phyloP scores from a whole-genome alignment of 352 stramenopile genomes.

The Phytopythium litorale region DNA sequence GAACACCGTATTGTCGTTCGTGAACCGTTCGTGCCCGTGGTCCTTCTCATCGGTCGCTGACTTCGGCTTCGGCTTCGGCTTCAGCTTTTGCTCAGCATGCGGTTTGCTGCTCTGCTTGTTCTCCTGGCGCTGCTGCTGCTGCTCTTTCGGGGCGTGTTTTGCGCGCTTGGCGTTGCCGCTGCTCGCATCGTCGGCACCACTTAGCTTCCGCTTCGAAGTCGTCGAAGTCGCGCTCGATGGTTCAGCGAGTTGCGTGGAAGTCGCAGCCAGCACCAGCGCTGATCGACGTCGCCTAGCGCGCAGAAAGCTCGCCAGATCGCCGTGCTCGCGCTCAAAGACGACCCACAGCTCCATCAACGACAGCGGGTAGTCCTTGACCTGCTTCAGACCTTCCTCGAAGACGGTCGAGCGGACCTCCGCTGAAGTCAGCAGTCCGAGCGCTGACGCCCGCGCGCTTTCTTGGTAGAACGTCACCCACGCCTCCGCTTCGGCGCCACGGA shows the following conservation, averaged over 20 bases:
- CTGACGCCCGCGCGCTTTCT: constrained; percentile 23
- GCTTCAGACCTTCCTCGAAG: constrained; percentile 33
- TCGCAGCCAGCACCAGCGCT: constrained; percentile 13
- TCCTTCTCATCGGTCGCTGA: constrained; percentile 23
- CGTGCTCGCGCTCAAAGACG: constrained; percentile 52
- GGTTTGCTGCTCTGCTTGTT: neutral
- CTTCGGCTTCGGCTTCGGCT: neutral
- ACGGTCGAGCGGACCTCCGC: constrained; percentile 26
- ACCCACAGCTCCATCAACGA: constrained; percentile 38
- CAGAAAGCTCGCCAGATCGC: constrained; percentile 30
- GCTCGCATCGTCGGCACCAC: constrained; percentile 1
- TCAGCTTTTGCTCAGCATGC: neutral
- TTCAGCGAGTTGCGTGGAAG: neutral
- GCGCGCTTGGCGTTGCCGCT: constrained; percentile 18
- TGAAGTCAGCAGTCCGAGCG: constrained; percentile 10
- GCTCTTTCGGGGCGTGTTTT: constrained; percentile 12
- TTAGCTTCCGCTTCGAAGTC: constrained; percentile 11
- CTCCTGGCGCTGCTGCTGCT: constrained; percentile 5
- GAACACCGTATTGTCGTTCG: constrained; percentile 67
- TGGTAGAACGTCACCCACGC: constrained; percentile 49
- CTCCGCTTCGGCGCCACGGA: constrained; percentile 22
- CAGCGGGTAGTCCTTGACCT: constrained; percentile 27
- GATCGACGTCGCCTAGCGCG: constrained; percentile 23
- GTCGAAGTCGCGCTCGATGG: neutral
- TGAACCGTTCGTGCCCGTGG: constrained; percentile 26